Evolutionary conservation across 129 eudicot species (phyloP), one percentile per base, ranked within the genome.

Genomic region (Saussurea involucrata): DNA sequence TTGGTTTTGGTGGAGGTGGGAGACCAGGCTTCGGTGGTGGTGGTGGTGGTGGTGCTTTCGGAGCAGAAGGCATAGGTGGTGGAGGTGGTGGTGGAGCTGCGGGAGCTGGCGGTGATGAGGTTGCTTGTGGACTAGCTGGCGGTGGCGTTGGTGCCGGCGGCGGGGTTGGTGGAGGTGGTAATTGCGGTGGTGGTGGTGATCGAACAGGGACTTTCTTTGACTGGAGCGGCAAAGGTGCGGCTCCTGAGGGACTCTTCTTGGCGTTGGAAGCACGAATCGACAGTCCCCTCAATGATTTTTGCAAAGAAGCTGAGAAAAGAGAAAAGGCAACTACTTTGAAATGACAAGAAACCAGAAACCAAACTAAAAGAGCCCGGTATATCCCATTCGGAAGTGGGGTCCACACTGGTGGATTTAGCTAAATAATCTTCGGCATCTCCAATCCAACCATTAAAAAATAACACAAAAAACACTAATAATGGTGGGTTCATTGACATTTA

Each of bases 41-140:
- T 20, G 94, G 98, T 20, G 94, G 94, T 18, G 98, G 95, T n/a
- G 84, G 76, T 44, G 86, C 80, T 12, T 77, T 77, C 4, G 88
- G 89, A 65, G 87, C 81, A 1, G 80, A 74, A 60, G 90, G 84
- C 63, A 73, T 69, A 64, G 72, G 75, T 20, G 79, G 84, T 20
- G 83, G 65, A 20, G 65, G 65, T 46, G 58, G 70, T 66, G 80
- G 80, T 20, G 80, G 67, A 46, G 80, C 53, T 66, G 22, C 24
- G 66, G 74, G 74, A 29, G 40, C 49, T 46, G 80, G 33, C 24
- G 78, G 57, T 63, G 61, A 20, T 22, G 55, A 15, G 57, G 68
- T 17, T 7, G 27, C 28, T 60, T 7, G 71, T 18, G 70, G 27
- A 60, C 12, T 22, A 22, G 28, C 0, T 37, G 71, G 77, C 46